These are phyloP conservation scores for Gossypium thurberi DNA, from an alignment of 345 rosid species.

Conservation along the genomic window DNA sequence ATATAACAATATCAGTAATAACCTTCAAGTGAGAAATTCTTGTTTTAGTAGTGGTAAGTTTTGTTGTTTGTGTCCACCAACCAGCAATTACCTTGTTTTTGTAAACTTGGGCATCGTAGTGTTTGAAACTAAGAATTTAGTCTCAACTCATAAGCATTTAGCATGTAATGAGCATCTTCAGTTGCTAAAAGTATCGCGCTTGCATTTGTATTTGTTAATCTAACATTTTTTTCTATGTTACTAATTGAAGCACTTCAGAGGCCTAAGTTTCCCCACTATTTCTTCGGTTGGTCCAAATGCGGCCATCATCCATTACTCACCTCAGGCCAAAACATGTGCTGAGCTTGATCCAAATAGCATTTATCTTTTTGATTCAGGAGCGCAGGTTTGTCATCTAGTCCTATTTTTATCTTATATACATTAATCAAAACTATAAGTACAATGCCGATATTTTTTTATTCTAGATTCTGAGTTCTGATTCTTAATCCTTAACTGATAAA, in stretches of 20 bases:
- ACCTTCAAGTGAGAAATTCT: background rate
- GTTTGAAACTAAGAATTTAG: background rate
- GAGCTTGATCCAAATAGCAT: constrained; percentile 78
- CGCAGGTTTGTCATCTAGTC: constrained; percentile 55
- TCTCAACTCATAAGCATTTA: background rate
- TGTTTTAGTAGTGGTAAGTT: background rate
- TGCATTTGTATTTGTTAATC: background rate
- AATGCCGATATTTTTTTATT: background rate
- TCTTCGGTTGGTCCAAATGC: constrained; percentile 96
- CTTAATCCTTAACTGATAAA: constrained; percentile 22
- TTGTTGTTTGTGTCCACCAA: background rate
- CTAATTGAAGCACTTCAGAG: constrained; percentile 76
- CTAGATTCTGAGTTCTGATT: background rate
- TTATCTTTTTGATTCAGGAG: constrained; percentile 94
- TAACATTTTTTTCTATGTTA: background rate
- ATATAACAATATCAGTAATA: background rate
- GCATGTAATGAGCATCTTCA: background rate
- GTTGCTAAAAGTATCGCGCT: background rate
- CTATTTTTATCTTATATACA: background rate
- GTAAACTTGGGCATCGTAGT: background rate
- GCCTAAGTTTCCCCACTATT: constrained; percentile 93
- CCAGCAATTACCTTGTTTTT: background rate
- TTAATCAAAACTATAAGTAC: background rate
- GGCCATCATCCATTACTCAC: constrained; percentile 84
- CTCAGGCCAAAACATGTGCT: constrained; percentile 65